These are phyloP conservation scores for Zoysia pacifica DNA, from an alignment of 176 grass and related monocot genomes.

Conservation along the genomic window DNA sequence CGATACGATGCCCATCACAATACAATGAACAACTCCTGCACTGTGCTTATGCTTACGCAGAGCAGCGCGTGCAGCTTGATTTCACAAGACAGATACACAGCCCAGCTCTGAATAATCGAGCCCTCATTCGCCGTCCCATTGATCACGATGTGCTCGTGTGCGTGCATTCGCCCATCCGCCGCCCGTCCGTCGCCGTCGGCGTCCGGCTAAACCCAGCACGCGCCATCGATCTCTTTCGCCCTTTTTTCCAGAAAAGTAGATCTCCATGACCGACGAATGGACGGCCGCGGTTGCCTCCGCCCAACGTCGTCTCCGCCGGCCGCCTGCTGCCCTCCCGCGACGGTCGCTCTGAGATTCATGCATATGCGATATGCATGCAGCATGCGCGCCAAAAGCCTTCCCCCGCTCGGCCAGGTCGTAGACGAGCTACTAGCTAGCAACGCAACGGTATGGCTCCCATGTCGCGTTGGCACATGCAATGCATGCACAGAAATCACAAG, in stretches of 20 bases:
- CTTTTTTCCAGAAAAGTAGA: no score
- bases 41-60: no score
- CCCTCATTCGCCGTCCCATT: background rate
- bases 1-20: background rate
- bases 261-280: no score
- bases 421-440: background rate
- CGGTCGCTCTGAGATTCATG: background rate
- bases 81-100: no score
- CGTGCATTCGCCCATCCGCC: background rate
- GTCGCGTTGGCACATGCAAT: no score
- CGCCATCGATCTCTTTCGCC: no score
- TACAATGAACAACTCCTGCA: background rate
- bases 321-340: background rate
- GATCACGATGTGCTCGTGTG: constrained; percentile 37
- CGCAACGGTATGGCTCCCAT: background rate
- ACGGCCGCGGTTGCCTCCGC: no score
- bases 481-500: background rate
- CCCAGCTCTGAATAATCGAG: constrained; percentile 7
- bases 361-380: background rate
- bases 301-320: background rate
- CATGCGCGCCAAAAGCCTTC: background rate
- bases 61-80: background rate
- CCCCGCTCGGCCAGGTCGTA: background rate
- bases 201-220: no score
- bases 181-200: background rate